phyloP scores from a whole-genome alignment of 1,139 yeast species.

The Debaryomyces robertsiae region DNA sequence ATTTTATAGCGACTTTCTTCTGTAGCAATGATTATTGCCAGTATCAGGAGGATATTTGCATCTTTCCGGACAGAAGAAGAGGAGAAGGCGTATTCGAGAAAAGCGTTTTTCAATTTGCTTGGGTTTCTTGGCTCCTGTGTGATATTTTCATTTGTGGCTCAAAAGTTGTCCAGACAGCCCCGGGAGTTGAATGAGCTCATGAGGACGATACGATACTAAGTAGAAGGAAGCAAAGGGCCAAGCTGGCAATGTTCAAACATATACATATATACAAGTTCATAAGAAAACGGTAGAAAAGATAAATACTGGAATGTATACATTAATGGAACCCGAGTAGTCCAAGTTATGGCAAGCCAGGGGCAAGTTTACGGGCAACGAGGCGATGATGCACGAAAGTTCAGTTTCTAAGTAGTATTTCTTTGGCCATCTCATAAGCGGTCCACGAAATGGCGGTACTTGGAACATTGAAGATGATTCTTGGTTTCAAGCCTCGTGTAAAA shows the following conservation, averaged over 20 bases:
- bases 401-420: slow-evolving; percentile 54
- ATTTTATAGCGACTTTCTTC: too few relatives aligned
- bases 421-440: slow-evolving; percentile 99
- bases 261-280: slow-evolving; percentile 9
- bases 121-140: slow-evolving; percentile 85
- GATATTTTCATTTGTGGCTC: slow-evolving; percentile 78
- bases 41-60: slow-evolving; percentile 74
- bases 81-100: slow-evolving; percentile 72
- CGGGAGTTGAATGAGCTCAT: slow-evolving; percentile 24
- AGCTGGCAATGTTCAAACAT: neutral
- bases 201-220: slow-evolving; percentile 9
- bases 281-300: slow-evolving; percentile 1
- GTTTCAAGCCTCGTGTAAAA: slow-evolving; percentile 82
- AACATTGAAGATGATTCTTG: slow-evolving; percentile 89
- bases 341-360: too few relatives aligned
- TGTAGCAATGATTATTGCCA: slow-evolving; percentile 65
- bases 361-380: neutral
- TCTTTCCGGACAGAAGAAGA: slow-evolving; percentile 86
- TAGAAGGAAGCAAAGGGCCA: neutral
- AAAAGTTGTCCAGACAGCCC: slow-evolving; percentile 51
- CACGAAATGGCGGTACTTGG: slow-evolving; percentile 98
- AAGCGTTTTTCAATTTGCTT: slow-evolving; percentile 78
- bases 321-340: slow-evolving; percentile 1
- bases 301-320: slow-evolving; percentile 6
- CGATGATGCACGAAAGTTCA: slow-evolving; percentile 11